phyloP scores from a whole-genome alignment of 176 grass and related monocot species.

The Poa annua region DNA sequence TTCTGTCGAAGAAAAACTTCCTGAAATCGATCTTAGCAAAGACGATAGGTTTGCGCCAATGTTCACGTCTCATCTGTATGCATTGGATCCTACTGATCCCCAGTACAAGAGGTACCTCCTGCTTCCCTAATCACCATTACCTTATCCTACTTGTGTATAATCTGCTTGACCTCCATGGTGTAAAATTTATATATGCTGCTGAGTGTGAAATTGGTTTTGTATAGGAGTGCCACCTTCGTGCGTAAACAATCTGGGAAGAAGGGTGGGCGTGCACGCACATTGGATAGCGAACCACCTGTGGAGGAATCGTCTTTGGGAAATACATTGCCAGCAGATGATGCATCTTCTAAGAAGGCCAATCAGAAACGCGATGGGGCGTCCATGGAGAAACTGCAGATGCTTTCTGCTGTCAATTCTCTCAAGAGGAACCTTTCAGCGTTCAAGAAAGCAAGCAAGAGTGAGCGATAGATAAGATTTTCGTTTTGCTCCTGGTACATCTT shows the following conservation, averaged over 20 bases:
- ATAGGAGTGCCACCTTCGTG: slow-evolving; percentile 60
- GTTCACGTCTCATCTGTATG: slow-evolving; percentile 61
- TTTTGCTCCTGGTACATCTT: neutral
- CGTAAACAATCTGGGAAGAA: slow-evolving; percentile 43
- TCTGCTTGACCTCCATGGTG: slow-evolving; percentile 2
- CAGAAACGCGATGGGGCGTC: slow-evolving; percentile 5
- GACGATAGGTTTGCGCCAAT: slow-evolving; percentile 74
- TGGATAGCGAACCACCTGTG: neutral
- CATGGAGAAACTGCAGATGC: slow-evolving; percentile 50
- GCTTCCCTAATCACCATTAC: neutral
- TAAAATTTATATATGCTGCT: neutral
- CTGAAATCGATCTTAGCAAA: slow-evolving; percentile 63
- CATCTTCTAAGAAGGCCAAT: neutral
- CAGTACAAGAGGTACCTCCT: slow-evolving; percentile 78
- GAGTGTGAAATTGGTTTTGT: neutral
- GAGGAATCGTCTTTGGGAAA: slow-evolving; percentile 25
- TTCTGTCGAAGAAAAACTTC: slow-evolving; percentile 56
- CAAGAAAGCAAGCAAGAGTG: slow-evolving; percentile 38
- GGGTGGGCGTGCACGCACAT: neutral
- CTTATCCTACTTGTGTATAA: neutral
- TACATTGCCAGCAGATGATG: slow-evolving; percentile 30
- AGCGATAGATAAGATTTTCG: neutral
- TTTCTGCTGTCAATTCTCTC: slow-evolving; percentile 59
- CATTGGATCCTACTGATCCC: slow-evolving; percentile 88
- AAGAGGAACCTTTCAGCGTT: slow-evolving; percentile 55